phyloP scores from a whole-genome alignment of 192 early-diverging fungal genomes.

The Backusella circina region DNA sequence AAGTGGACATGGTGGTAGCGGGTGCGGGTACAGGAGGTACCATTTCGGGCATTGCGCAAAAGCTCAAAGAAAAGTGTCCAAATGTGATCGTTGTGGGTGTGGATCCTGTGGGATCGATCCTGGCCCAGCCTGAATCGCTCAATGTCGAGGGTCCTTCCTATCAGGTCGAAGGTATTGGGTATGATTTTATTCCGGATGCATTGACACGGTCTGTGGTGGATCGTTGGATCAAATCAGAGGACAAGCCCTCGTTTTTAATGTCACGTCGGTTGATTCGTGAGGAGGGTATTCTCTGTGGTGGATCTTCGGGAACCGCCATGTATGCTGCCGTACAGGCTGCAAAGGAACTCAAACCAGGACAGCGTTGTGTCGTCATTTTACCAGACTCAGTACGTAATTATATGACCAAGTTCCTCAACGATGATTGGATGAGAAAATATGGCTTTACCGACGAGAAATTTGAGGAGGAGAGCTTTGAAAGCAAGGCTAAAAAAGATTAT shows the following conservation, averaged over 20 bases:
- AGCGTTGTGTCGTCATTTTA: constrained; percentile 91
- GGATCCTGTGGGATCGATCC: constrained; percentile 92
- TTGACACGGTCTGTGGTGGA: constrained; percentile 84
- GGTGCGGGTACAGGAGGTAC: constrained; percentile 98
- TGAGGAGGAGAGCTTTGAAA: constrained; percentile 57
- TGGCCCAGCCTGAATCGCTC: constrained; percentile 82
- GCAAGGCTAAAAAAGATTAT: constrained; percentile 69
- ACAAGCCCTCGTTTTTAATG: constrained; percentile 95
- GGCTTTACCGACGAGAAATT: constrained; percentile 83
- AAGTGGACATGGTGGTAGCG: constrained; percentile 95
- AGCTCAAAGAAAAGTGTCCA: constrained; percentile 94
- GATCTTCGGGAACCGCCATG: constrained; percentile 92
- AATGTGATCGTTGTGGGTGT: constrained; percentile 86
- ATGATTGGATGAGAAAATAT: constrained; percentile 91
- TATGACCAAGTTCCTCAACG: constrained; percentile 99
- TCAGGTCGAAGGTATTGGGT: constrained; percentile 98
- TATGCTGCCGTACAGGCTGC: constrained; percentile 83
- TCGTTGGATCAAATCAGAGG: constrained; percentile 94
- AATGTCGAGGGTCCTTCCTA: constrained; percentile 69
- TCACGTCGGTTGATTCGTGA: constrained; percentile 93
- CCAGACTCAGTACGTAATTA: constrained; percentile 99
- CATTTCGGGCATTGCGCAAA: constrained; percentile 89
- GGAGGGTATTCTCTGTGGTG: constrained; percentile 95
- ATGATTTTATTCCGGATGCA: constrained; percentile 97
- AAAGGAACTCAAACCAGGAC: constrained; percentile 80